phyloP scores from a whole-genome alignment of 805 yeast genomes.

The Kluyveromyces wickerhamii region DNA sequence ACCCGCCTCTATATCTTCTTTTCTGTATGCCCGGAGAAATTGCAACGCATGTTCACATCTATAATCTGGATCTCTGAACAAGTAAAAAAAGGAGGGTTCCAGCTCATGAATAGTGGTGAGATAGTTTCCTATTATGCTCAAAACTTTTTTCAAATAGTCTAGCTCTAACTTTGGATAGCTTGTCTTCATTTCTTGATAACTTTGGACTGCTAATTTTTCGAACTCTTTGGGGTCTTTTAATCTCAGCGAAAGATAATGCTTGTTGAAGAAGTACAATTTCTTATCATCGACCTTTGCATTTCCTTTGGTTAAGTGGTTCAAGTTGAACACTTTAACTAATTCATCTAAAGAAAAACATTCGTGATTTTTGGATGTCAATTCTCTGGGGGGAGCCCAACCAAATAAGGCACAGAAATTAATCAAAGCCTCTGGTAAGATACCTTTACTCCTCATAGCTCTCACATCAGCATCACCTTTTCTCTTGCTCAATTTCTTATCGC shows the following conservation, averaged over 20 bases:
- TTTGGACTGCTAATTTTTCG: constrained; percentile 31
- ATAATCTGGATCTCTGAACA: constrained; percentile 35
- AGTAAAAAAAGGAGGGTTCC: constrained; percentile 37
- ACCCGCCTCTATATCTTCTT: constrained; percentile 8
- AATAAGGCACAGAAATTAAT: constrained; percentile 80
- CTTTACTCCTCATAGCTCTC: constrained; percentile 45
- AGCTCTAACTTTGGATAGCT: constrained; percentile 14
- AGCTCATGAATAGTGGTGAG: constrained; percentile 51
- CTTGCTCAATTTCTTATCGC: constrained; percentile 75
- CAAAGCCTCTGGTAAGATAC: constrained; percentile 79
- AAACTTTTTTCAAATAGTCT: constrained; percentile 33
- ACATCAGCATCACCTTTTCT: constrained; percentile 79
- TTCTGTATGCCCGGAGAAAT: constrained; percentile 22
- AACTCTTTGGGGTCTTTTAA: constrained; percentile 34
- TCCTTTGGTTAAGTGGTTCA: constrained; percentile 79
- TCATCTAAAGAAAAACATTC: constrained; percentile 48
- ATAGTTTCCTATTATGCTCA: constrained; percentile 40
- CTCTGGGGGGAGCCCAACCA: constrained; percentile 88
- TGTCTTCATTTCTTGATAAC: constrained; percentile 15
- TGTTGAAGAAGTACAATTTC: constrained; percentile 73
- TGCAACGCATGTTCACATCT: constrained; percentile 21
- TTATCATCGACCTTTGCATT: constrained; percentile 83
- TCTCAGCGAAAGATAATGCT: constrained; percentile 46
- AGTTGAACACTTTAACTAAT: constrained; percentile 46
- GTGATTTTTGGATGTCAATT: constrained; percentile 38